A percentile compares a stretch with the other conserved stretches of the same genome.
These are phyloP conservation scores for Exserohilum turcica DNA, from an alignment of 2,329 filamentous ascomycete genomes.

Conservation along the genomic window DNA sequence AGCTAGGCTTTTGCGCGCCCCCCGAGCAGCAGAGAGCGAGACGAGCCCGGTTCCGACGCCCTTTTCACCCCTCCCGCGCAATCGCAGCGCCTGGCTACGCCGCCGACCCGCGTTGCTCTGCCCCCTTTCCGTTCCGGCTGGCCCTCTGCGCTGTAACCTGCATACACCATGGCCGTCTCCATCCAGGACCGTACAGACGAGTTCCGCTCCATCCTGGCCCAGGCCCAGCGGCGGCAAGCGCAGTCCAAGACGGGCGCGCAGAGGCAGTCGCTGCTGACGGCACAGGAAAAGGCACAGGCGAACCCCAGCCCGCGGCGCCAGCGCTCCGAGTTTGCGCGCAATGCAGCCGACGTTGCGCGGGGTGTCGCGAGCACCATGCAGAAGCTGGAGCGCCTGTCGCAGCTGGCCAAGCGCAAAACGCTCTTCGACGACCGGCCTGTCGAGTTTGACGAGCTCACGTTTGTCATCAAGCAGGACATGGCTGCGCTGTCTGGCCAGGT, in stretches of 20 bases:
- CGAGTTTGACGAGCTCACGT: conserved; percentile 96
- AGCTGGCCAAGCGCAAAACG: conserved; percentile 93
- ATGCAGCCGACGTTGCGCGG: conserved; percentile 87
- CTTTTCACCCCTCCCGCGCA: conserved; percentile 4
- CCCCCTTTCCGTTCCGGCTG: conserved; percentile 10
- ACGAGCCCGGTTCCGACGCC: neutral
- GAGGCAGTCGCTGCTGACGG: conserved; percentile 77
- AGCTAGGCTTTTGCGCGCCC: neutral
- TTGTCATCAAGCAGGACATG: conserved; percentile 97
- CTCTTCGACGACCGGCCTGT: conserved; percentile 96
- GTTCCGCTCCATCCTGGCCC: conserved; percentile 87
- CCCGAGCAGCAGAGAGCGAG: neutral
- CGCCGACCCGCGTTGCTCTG: conserved; percentile 11
- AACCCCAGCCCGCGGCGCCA: conserved; percentile 58
- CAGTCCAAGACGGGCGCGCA: conserved; percentile 77
- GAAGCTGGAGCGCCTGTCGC: conserved; percentile 90
- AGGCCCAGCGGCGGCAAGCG: conserved; percentile 80
- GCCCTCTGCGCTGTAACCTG: conserved; percentile 14
- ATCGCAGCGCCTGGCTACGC: conserved; percentile 12
- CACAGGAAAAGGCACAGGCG: conserved; percentile 64
- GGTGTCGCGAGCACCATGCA: conserved; percentile 92
- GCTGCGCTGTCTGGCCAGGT: conserved; percentile 87
- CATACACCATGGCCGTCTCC: conserved; percentile 62
- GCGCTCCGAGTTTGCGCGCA: conserved; percentile 89
- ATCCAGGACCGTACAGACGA: conserved; percentile 97